These are phyloP conservation scores for Alisma plantagoaquatica DNA, from an alignment of 106 monocot genomes.

Conservation along the genomic window DNA sequence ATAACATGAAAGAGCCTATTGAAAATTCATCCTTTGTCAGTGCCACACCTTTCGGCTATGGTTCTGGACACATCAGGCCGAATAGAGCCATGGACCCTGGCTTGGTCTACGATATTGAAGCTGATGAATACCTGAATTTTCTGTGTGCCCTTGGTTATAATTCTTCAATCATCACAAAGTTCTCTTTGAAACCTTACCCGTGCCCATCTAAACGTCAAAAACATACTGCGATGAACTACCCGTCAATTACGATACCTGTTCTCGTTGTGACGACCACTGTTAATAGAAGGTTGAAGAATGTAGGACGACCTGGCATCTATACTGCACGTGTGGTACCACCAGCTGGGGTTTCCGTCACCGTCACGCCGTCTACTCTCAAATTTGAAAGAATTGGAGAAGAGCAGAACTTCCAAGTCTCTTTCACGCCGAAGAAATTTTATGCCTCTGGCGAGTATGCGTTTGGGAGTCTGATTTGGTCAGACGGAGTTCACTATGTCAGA, in stretches of 20 bases:
- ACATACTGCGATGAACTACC: constrained; percentile 6
- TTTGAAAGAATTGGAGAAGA: constrained; percentile 33
- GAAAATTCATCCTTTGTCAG: constrained; percentile 23
- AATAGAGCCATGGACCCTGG: constrained; percentile 49
- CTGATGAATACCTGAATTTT: constrained; percentile 38
- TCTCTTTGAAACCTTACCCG: constrained; percentile 3
- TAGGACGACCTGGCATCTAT: constrained; percentile 46
- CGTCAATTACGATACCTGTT: constrained; percentile 13
- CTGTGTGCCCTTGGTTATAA: constrained; percentile 38
- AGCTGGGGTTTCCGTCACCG: constrained; percentile 24
- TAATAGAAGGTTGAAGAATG: constrained; percentile 45
- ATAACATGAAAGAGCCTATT: constrained; percentile 25
- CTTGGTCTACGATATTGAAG: constrained; percentile 35
- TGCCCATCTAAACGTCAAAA: not conserved
- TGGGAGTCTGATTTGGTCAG: constrained; percentile 13
- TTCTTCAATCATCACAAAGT: constrained; percentile 10
- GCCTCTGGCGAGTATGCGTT: not conserved
- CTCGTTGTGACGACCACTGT: constrained; percentile 13
- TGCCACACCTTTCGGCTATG: constrained; percentile 22
- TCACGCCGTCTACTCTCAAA: constrained; percentile 21
- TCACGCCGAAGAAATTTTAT: not conserved
- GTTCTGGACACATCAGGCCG: constrained; percentile 36
- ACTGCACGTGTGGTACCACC: constrained; percentile 14
- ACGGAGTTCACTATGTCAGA: constrained; percentile 11
- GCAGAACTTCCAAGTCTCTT: constrained; percentile 25